A percentile compares a stretch with the other conserved stretches of the same genome.
These are phyloP conservation scores for Phlebopus sp. DNA, from an alignment of 1,284 basidiomycete species.

Conservation along the genomic window DNA sequence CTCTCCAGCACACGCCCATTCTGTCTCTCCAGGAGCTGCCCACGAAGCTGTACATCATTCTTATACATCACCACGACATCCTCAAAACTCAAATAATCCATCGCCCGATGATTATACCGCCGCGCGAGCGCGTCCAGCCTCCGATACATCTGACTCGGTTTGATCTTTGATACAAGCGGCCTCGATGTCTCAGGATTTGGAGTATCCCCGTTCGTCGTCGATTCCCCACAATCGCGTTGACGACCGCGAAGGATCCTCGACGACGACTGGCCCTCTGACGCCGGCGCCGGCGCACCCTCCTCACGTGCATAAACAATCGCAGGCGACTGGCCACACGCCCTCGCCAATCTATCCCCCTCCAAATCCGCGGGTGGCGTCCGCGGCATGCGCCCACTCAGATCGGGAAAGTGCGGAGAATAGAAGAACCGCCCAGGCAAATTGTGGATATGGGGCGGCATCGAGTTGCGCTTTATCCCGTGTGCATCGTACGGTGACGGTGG, in stretches of 20 bases:
- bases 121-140: conserved; percentile 26
- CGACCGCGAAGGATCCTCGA: not conserved
- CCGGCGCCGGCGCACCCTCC: not conserved
- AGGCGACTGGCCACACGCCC: conserved; percentile 27
- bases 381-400: conserved; percentile 18
- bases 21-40: conserved; percentile 22
- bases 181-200: not conserved
- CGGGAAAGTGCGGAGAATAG: conserved; percentile 24
- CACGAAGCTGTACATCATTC: conserved; percentile 21
- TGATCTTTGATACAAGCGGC: conserved; percentile 18
- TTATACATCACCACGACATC: conserved; percentile 20
- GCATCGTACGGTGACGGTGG: no score
- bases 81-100: conserved; percentile 27
- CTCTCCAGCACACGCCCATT: conserved; percentile 20
- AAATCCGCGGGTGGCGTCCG: conserved; percentile 26
- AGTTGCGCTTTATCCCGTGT: conserved; percentile 7
- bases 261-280: not conserved
- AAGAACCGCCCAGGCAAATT: conserved; percentile 15
- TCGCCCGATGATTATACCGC: conserved; percentile 19
- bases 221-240: not conserved
- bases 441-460: conserved; percentile 13
- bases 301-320: conserved; percentile 7
- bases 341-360: conserved; percentile 27
- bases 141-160: conserved; percentile 22
- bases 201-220: not conserved